These are phyloP conservation scores for Solanum aculeatissimum DNA, from an alignment of 305 asterid species.

Conservation along the genomic window DNA sequence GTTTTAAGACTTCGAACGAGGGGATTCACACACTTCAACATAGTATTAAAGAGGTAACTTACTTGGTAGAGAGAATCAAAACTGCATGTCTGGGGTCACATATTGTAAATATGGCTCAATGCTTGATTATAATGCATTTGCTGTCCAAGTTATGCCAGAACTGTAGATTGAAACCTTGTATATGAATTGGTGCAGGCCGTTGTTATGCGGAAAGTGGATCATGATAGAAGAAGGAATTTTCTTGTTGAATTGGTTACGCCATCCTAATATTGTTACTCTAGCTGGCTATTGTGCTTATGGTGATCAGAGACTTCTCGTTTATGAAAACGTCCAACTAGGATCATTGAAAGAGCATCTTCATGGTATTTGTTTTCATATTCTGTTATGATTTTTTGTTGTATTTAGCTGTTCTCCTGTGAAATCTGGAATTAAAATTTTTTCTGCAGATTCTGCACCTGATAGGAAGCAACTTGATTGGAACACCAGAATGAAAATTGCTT, in stretches of 20 bases:
- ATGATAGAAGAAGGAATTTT: not conserved
- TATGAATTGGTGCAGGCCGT: not conserved
- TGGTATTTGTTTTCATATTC: not conserved
- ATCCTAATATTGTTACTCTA: slow-evolving; percentile 2
- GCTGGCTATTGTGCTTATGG: slow-evolving; percentile 11
- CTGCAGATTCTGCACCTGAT: slow-evolving; percentile 36
- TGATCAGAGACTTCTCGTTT: not conserved
- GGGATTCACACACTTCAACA: no score
- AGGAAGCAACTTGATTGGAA: slow-evolving; percentile 55
- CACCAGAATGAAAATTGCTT: slow-evolving; percentile 69
- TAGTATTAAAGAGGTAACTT: no score
- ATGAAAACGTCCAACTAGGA: not conserved
- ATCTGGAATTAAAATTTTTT: not conserved
- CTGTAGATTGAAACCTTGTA: not conserved
- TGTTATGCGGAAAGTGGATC: not conserved
- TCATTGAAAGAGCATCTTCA: not conserved
- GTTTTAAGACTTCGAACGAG: no score
- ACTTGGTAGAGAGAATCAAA: not conserved
- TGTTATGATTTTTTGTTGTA: not conserved
- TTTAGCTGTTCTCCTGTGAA: not conserved
- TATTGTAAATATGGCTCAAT: not conserved
- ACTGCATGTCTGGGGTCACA: not conserved
- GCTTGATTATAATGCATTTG: not conserved
- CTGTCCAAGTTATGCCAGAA: not conserved
- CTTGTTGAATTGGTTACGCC: slow-evolving; percentile 1